These are phyloP conservation scores for Wickerhamomyces queroliae DNA, from an alignment of 805 yeast species.

Conservation along the genomic window DNA sequence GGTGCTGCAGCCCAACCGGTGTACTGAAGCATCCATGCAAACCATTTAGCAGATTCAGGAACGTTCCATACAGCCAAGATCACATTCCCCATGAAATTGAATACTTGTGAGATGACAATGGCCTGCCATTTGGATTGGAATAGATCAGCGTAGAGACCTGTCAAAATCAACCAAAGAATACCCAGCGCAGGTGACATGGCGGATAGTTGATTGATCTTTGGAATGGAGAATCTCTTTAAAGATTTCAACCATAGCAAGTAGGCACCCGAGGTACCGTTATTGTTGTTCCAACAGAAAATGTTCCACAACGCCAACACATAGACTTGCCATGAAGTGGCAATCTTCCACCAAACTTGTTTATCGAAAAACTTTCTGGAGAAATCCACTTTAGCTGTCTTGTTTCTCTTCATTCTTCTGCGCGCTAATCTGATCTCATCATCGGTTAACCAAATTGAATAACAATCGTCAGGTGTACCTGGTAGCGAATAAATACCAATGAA, in stretches of 20 bases:
- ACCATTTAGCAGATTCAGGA: slow-evolving; percentile 48
- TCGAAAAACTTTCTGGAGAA: slow-evolving; percentile 30
- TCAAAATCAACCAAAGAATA: slow-evolving; percentile 6
- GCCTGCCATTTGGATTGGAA: slow-evolving; percentile 32
- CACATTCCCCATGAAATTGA: slow-evolving; percentile 42
- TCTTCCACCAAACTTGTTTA: slow-evolving; percentile 42
- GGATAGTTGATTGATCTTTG: slow-evolving; percentile 35
- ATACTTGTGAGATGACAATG: slow-evolving; percentile 35
- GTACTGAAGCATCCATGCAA: slow-evolving; percentile 28
- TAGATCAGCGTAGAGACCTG: slow-evolving; percentile 24
- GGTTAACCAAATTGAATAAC: slow-evolving; percentile 45
- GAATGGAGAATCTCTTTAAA: slow-evolving; percentile 29
- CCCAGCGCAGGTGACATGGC: slow-evolving; percentile 33
- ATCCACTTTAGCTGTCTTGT: slow-evolving; percentile 26
- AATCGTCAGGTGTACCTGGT: slow-evolving; percentile 61
- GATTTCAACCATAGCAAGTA: slow-evolving; percentile 44
- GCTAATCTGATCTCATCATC: slow-evolving; percentile 52
- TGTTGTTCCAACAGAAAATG: slow-evolving; percentile 50
- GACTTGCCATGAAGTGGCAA: slow-evolving; percentile 52
- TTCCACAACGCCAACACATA: slow-evolving; percentile 48
- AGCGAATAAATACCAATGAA: slow-evolving; percentile 46
- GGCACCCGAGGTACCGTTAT: slow-evolving; percentile 42
- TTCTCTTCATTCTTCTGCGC: slow-evolving; percentile 34
- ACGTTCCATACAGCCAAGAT: slow-evolving; percentile 49
- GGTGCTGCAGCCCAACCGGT: slow-evolving; percentile 51